Evolutionary conservation across 2,329 filamentous ascomycete species (phyloP), one percentile per base, ranked within the genome.

Genomic region (Aurifilum marmelostoma): DNA sequence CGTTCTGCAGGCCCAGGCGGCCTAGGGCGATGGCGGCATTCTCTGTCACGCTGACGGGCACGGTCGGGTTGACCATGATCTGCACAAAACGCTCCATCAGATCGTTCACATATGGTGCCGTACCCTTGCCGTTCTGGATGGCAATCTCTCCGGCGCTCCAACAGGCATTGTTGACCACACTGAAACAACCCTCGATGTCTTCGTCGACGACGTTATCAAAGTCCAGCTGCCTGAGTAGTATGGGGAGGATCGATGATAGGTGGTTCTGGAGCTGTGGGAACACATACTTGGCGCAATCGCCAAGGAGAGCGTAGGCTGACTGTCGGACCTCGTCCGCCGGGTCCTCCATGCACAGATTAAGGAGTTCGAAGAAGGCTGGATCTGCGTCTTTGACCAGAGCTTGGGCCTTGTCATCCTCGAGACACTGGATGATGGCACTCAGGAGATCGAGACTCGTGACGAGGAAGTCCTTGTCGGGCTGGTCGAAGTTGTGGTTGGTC

Each of bases 161-260:
- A 82, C 95, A 98, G 29, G 96, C 95, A 77, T 99, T 99, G 85
- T 98, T 99, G 70, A 98, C 90, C 39, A 98, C 94, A 70, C 94
- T 93, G 78, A 97, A 97, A 18, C 90, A 91, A 24, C 88, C 91
- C 72, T 97, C 93, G 61, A 93, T 89, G 71, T 94, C 92, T 74
- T 97, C 93, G 71, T 94, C 91, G 24, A 89, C 80, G 64, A 94
- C 87, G 67, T 85, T 85, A 71, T 94, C 91, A 73, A 97, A 83
- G 73, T 98, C 94, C 37, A 99, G 88, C 77, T 98, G 94, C 75
- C 89, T 88, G 72, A 97, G 87, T n/a, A 97, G 82, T 63, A 95
- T 89, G 0, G 93, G 92, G 77, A 98, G 82, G 67, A 98, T 85
- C 16, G 84, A 88, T 1, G 88, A 85, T 18, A 99, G 83, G 73